Conservation (phyloP, 2,329 filamentous ascomycete species). For the Xylaria polymorpha region DNA sequence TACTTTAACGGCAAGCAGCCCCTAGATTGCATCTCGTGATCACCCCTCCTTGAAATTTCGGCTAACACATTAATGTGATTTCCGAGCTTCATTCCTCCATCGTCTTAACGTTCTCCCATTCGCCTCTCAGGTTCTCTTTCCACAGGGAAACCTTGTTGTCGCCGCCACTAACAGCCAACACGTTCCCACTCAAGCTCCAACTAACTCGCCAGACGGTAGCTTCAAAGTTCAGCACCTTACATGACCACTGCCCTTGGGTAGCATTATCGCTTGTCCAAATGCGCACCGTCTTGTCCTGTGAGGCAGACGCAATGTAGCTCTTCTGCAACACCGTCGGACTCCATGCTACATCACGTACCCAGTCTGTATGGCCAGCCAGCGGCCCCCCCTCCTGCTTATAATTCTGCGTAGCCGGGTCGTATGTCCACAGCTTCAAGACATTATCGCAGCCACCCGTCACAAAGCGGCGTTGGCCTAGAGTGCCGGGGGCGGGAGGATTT, state of each 20-base stretch:
- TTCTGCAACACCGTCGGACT: slow-evolving; percentile 94
- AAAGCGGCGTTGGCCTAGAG: slow-evolving; percentile 79
- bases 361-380: slow-evolving; percentile 87
- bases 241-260: slow-evolving; percentile 79
- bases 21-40: slow-evolving; percentile 7
- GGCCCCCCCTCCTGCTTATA: slow-evolving; percentile 73
- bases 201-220: slow-evolving; percentile 94
- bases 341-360: slow-evolving; percentile 98
- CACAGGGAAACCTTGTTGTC: slow-evolving; percentile 98
- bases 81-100: slow-evolving; percentile 79
- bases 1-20: slow-evolving; percentile 1
- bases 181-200: slow-evolving; percentile 97
- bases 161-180: slow-evolving; percentile 89
- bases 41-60: slow-evolving; percentile 14
- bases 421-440: slow-evolving; percentile 91
- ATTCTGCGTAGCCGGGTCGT: slow-evolving; percentile 69
- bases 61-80: not conserved
- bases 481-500: slow-evolving; percentile 65
- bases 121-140: slow-evolving; percentile 97
- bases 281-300: slow-evolving; percentile 95
- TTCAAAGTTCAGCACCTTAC: slow-evolving; percentile 88
- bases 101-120: slow-evolving; percentile 97
- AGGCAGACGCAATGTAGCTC: slow-evolving; percentile 95
- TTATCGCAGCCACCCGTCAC: slow-evolving; percentile 97
- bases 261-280: slow-evolving; percentile 89